phyloP scores from a whole-genome alignment of 164 flowering plant genomes.

The Dillenia turbinata region DNA sequence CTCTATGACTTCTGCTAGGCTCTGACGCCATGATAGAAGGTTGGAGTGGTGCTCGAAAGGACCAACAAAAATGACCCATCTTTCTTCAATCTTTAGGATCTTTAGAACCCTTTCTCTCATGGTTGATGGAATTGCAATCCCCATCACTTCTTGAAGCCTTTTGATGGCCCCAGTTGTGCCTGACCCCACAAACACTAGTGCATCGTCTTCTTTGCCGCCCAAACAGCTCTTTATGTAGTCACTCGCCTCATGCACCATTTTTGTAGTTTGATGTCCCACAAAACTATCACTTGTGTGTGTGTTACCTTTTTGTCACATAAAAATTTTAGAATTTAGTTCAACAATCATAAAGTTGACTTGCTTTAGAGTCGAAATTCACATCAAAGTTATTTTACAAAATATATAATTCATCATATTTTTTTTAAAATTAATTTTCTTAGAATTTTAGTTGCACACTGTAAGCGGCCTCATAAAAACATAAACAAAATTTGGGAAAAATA shows the following conservation, averaged over 20 bases:
- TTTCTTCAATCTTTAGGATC: background rate
- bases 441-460: no score
- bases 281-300: slow-evolving; percentile 4
- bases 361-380: no score
- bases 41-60: slow-evolving; percentile 45
- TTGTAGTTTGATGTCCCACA: slow-evolving; percentile 12
- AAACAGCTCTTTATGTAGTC: slow-evolving; percentile 24
- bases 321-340: no score
- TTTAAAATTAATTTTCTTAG: no score
- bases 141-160: slow-evolving; percentile 12
- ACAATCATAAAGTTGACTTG: no score
- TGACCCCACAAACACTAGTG: slow-evolving; percentile 16
- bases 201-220: slow-evolving; percentile 18
- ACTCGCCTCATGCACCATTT: slow-evolving; percentile 20
- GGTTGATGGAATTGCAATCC: slow-evolving; percentile 6
- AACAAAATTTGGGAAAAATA: no score
- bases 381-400: no score
- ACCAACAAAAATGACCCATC: slow-evolving; percentile 29
- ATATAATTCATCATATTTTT: no score
- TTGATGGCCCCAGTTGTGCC: slow-evolving; percentile 29
- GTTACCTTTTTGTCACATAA: background rate
- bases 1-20: slow-evolving; percentile 29
- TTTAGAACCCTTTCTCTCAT: slow-evolving; percentile 8
- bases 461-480: no score
- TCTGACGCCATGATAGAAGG: slow-evolving; percentile 27